A percentile compares a stretch with the other conserved stretches of the same genome.
These are phyloP conservation scores for Trichoderma aggressivum DNA, from an alignment of 2,329 filamentous ascomycete species.

Conservation along the genomic window DNA sequence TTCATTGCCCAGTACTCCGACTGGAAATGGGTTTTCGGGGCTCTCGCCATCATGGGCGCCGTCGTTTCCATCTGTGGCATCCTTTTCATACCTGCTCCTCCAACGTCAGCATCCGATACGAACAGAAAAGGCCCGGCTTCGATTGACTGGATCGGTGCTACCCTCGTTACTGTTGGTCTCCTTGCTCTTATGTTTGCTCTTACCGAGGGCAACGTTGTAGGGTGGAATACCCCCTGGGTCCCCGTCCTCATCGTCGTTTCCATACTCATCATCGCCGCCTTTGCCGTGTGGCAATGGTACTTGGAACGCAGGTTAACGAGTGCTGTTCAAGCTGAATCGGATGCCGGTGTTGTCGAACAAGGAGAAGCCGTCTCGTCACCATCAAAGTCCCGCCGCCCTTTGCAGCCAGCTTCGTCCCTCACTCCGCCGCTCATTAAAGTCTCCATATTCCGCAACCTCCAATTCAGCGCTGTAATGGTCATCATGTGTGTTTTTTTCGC, in stretches of 20 bases:
- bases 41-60: slow-evolving; percentile 57
- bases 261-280: slow-evolving; percentile 51
- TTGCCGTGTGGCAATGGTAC: slow-evolving; percentile 58
- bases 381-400: slow-evolving; percentile 25
- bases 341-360: not conserved
- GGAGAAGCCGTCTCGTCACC: not conserved
- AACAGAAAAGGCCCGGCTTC: slow-evolving; percentile 28
- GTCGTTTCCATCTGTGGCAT: slow-evolving; percentile 54
- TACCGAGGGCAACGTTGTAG: slow-evolving; percentile 66
- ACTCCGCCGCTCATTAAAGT: slow-evolving; percentile 61
- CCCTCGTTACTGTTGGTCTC: slow-evolving; percentile 59
- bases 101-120: slow-evolving; percentile 25
- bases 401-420: not conserved
- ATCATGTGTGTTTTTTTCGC: slow-evolving; percentile 66
- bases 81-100: slow-evolving; percentile 57
- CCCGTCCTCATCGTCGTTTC: slow-evolving; percentile 57
- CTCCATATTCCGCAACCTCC: slow-evolving; percentile 57
- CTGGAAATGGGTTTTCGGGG: slow-evolving; percentile 68
- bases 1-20: slow-evolving; percentile 59
- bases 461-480: slow-evolving; percentile 60
- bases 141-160: slow-evolving; percentile 65
- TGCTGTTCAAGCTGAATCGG: not conserved
- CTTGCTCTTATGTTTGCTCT: slow-evolving; percentile 63
- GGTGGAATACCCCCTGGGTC: slow-evolving; percentile 63
- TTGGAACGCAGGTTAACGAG: slow-evolving; percentile 28